Base-by-base conservation (phyloP, 768 basidiomycete genomes). In the Pilatotrama ljubarskyi region DNA sequence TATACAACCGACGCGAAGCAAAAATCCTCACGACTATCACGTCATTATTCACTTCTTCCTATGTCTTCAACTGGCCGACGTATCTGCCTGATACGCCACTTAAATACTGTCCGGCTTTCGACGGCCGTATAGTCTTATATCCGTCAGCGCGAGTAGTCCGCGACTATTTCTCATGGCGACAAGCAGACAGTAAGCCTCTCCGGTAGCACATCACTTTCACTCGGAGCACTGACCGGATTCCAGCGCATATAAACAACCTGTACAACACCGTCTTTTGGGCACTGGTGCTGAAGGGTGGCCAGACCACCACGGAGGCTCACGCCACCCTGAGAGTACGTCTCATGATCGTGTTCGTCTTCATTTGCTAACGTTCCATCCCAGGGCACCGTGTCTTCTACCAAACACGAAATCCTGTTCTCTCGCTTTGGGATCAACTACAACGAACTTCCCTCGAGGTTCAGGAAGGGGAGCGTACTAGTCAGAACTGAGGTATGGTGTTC, bases 231-330 rank as follows among this genome's bases (percentile, higher is more conserved):
- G n/a, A 37, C 62, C 41, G 35, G 53, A 5, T 2, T 37, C 22
- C 47, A 98, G 95, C 97, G 0, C 97, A 99, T 70, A 90, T 98
- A 70, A 99, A 99, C 70, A 99, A 99, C 71, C 76, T 99, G 22
- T 95, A 98, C 76, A 99, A 99, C 69, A 98, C 97, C 0, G 79
- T 77, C 0, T 99, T 98, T 69, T 98, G 96, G 97, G 91, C 94
- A 0, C 82, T 99, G 35, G 85, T 98, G 0, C 87, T 88, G 43
- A 81, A 91, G 66, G 90, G 87, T n/a, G 89, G 87, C 0, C 78
- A 90, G 71, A 86, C 85, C 1, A 86, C 88, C 1, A 79, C 85
- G 2, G 83, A 95, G 59, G 96, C 96, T 1, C 92, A 98, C 70
- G 83, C 84, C 26, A 84, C 84, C 0, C 79, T 99, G 6, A 82